A percentile compares a stretch with the other conserved stretches of the same genome.
phyloP scores from a whole-genome alignment of 768 basidiomycete genomes.

The Auriscalpium microsporum region DNA sequence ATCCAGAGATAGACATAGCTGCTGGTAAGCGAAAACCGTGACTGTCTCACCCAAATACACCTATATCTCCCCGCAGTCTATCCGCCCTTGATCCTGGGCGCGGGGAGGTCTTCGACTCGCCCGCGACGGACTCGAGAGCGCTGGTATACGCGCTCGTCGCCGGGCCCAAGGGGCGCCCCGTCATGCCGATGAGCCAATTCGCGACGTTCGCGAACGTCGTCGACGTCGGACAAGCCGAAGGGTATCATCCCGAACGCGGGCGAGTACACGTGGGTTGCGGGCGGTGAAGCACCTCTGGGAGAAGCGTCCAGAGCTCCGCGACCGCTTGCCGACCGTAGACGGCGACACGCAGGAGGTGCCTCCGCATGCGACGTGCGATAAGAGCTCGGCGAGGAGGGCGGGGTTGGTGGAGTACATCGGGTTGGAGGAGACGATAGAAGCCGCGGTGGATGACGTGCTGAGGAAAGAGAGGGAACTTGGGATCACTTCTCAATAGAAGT shows the following conservation, averaged over 20 bases:
- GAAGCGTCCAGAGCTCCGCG: conserved; percentile 13
- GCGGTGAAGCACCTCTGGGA: conserved; percentile 15
- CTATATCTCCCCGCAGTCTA: too few species aligned
- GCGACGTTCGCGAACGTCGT: conserved; percentile 11
- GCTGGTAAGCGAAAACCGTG: too few species aligned
- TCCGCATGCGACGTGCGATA: not conserved
- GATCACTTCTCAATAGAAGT: not conserved
- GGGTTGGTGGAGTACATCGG: not conserved
- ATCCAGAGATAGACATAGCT: conserved; percentile 15
- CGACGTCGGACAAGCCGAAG: conserved; percentile 15
- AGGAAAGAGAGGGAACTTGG: not conserved
- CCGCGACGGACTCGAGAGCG: too few species aligned
- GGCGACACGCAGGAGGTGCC: conserved; percentile 2
- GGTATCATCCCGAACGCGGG: conserved; percentile 18
- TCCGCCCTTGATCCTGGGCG: too few species aligned
- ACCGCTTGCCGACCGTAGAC: not conserved
- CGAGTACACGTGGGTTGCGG: conserved; percentile 16
- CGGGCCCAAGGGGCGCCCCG: too few species aligned
- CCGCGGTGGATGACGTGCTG: not conserved
- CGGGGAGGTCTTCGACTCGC: too few species aligned
- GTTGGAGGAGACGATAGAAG: conserved; percentile 1
- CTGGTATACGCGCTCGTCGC: too few species aligned
- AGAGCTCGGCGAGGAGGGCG: not conserved
- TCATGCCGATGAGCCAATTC: too few species aligned
- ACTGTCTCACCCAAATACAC: too few species aligned